phyloP scores from a whole-genome alignment of 768 basidiomycete genomes.

The Mycena latifolia region DNA sequence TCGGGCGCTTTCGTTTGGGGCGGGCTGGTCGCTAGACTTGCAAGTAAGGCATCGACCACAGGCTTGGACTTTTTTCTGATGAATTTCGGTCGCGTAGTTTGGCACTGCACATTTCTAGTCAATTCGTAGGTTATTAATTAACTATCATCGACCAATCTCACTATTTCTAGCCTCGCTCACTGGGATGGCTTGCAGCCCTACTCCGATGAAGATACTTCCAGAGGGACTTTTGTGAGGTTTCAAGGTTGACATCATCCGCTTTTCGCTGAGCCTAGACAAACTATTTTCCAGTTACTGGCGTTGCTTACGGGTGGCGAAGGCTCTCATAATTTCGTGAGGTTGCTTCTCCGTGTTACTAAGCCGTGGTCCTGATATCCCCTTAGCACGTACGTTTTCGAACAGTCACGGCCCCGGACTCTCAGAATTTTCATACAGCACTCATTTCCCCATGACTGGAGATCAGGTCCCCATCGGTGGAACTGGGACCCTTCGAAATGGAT shows the following conservation, averaged over 20 bases:
- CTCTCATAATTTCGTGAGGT: conserved; percentile 80
- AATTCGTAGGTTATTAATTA: conserved; percentile 68
- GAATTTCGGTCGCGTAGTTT: conserved; percentile 53
- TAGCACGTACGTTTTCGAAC: conserved; percentile 57
- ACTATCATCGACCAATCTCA: not conserved
- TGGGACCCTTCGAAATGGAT: conserved; percentile 91
- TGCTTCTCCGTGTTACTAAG: not conserved
- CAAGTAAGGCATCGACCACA: conserved; percentile 56
- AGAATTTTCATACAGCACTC: conserved; percentile 62
- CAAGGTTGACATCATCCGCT: not conserved
- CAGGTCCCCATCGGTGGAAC: conserved; percentile 68
- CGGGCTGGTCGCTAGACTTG: conserved; percentile 71
- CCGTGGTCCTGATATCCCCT: not conserved
- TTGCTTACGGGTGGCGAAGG: conserved; percentile 82
- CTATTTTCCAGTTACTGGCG: conserved; percentile 65
- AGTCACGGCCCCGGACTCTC: conserved; percentile 7
- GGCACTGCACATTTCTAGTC: conserved; percentile 80
- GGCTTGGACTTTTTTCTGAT: not conserved
- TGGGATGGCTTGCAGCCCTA: conserved; percentile 87
- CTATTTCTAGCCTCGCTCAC: conserved; percentile 70
- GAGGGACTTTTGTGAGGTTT: conserved; percentile 73
- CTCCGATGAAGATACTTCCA: conserved; percentile 83
- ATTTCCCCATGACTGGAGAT: conserved; percentile 84
- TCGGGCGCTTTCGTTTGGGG: conserved; percentile 81
- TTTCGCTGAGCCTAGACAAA: not conserved